Evolutionary conservation across 805 yeast species (phyloP).

Genomic region (Yamadazyma insecticola): DNA sequence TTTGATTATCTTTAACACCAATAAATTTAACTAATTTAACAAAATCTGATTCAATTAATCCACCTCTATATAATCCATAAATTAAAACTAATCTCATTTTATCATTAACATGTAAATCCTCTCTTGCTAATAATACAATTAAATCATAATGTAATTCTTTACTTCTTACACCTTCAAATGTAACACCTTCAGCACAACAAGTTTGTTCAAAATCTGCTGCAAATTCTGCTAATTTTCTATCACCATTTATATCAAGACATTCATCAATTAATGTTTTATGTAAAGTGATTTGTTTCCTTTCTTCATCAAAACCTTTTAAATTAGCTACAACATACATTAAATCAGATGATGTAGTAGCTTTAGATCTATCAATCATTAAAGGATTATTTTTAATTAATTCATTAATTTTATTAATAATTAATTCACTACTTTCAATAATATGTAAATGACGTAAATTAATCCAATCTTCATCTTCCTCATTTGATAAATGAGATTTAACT

Average conservation of each 20-base stretch:
- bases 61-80: slow-evolving; percentile 79
- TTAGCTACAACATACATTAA: slow-evolving; percentile 72
- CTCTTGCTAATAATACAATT: slow-evolving; percentile 48
- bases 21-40: slow-evolving; percentile 59
- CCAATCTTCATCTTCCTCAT: slow-evolving; percentile 75
- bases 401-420: slow-evolving; percentile 52
- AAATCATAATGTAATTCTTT: slow-evolving; percentile 59
- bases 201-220: slow-evolving; percentile 85
- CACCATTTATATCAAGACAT: slow-evolving; percentile 57
- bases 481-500: slow-evolving; percentile 37
- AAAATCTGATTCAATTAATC: slow-evolving; percentile 70
- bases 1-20: slow-evolving; percentile 39
- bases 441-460: slow-evolving; percentile 64
- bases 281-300: slow-evolving; percentile 52
- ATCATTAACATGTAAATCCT: slow-evolving; percentile 52
- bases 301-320: slow-evolving; percentile 62
- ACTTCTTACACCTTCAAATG: slow-evolving; percentile 60
- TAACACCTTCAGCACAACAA: slow-evolving; percentile 66
- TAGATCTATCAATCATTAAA: slow-evolving; percentile 61
- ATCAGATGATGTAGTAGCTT: slow-evolving; percentile 64
- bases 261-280: slow-evolving; percentile 62
- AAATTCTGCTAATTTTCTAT: slow-evolving; percentile 54
- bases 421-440: slow-evolving; percentile 67
- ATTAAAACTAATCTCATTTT: slow-evolving; percentile 70
- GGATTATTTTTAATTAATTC: slow-evolving; percentile 72